Evolutionary conservation across 2,329 filamentous ascomycete species (phyloP).

Genomic region (Talaromyces pinophilus): DNA sequence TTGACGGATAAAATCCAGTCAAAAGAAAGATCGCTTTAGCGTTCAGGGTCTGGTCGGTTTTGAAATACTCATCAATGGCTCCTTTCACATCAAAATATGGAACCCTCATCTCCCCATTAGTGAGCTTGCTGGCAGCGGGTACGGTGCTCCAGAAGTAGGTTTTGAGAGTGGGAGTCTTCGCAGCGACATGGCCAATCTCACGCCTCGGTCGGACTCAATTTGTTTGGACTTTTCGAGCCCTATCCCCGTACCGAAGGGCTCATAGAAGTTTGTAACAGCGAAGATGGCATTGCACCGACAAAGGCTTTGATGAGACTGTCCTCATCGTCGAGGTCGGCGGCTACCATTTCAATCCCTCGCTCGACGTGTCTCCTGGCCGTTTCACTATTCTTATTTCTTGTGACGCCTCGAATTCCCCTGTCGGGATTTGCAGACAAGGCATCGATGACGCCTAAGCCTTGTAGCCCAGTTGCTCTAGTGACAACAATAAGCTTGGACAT

Average conservation of each 20-base stretch:
- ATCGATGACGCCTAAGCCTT: slow-evolving; percentile 21
- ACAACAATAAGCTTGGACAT: slow-evolving; percentile 38
- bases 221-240: slow-evolving; percentile 2
- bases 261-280: slow-evolving; percentile 56
- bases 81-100: slow-evolving; percentile 18
- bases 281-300: slow-evolving; percentile 54
- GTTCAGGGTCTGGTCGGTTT: slow-evolving; percentile 5
- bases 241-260: slow-evolving; percentile 13
- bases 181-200: slow-evolving; percentile 58
- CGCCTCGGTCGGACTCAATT: slow-evolving; percentile 34
- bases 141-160: slow-evolving; percentile 53
- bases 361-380: slow-evolving; percentile 27
- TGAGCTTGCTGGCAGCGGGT: slow-evolving; percentile 50
- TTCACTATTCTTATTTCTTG: slow-evolving; percentile 31
- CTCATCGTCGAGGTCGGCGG: slow-evolving; percentile 34
- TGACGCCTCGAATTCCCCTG: slow-evolving; percentile 35
- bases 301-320: slow-evolving; percentile 36
- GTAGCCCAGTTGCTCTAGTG: slow-evolving; percentile 40
- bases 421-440: slow-evolving; percentile 11
- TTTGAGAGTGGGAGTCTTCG: slow-evolving; percentile 39
- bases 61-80: slow-evolving; percentile 17
- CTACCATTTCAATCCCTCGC: slow-evolving; percentile 34
- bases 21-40: slow-evolving; percentile 15
- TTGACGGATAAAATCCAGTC: slow-evolving; percentile 16
- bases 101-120: slow-evolving; percentile 36